phyloP scores from a whole-genome alignment of 176 grass and related monocot species.

The Zoysia pacifica region DNA sequence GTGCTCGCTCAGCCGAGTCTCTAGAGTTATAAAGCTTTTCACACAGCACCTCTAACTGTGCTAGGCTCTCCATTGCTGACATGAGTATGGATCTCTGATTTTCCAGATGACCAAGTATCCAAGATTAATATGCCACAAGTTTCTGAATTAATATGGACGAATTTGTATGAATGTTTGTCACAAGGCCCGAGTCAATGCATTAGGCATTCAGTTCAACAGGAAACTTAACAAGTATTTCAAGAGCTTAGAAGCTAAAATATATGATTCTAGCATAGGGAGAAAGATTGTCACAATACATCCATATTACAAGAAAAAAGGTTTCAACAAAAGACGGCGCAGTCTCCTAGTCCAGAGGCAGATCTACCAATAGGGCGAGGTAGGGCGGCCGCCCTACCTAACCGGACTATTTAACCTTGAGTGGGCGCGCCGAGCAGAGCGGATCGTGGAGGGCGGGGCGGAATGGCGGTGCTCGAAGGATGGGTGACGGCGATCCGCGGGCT shows the following conservation, averaged over 20 bases:
- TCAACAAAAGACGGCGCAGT: constrained; percentile 57
- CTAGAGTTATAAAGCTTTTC: constrained; percentile 99
- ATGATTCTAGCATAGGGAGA: constrained; percentile 74
- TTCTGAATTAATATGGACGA: constrained; percentile 73
- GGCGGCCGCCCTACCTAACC: no score
- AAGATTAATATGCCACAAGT: constrained; percentile 66
- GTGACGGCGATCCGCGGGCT: no score
- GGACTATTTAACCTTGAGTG: no score
- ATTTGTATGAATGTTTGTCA: constrained; percentile 72
- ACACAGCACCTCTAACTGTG: constrained; percentile 95
- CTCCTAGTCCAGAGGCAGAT: not conserved
- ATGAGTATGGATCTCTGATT: constrained; percentile 57
- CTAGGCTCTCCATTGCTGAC: constrained; percentile 94
- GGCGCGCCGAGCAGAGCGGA: no score
- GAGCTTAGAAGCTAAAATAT: constrained; percentile 80
- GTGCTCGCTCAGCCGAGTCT: constrained; percentile 90
- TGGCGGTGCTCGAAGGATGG: no score
- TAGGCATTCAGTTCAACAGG: constrained; percentile 56
- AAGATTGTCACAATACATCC: constrained; percentile 87
- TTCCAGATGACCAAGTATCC: constrained; percentile 68
- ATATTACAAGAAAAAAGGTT: constrained; percentile 75
- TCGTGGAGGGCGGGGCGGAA: no score
- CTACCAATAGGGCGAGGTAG: no score
- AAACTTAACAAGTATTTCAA: constrained; percentile 55
- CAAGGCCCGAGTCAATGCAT: constrained; percentile 50